Evolutionary conservation across 2,329 filamentous ascomycete genomes (phyloP).

Genomic region (Colletotrichum euphorbiae): DNA sequence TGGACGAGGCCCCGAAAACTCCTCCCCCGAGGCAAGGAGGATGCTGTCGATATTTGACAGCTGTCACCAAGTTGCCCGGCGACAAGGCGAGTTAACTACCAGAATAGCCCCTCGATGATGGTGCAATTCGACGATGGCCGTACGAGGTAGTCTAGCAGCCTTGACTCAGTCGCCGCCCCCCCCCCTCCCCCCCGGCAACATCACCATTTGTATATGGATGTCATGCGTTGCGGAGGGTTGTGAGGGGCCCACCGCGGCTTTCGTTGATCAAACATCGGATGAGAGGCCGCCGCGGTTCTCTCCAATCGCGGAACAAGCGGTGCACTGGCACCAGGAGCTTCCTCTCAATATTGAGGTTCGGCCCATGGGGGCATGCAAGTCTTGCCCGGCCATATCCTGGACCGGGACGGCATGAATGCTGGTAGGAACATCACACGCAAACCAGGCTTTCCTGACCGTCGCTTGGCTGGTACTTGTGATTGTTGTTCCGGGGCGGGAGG

Average conservation of each 20-base stretch:
- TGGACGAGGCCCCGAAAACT: constrained; percentile 3
- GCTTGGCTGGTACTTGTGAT: constrained; percentile 20
- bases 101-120: neutral
- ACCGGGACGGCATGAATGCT: constrained; percentile 29
- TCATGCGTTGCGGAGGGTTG: constrained; percentile 30
- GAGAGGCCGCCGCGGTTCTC: constrained; percentile 19
- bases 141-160: neutral
- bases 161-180: constrained; percentile 19
- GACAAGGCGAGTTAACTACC: constrained; percentile 4
- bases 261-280: constrained; percentile 25
- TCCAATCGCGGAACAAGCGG: constrained; percentile 34
- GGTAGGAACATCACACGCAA: constrained; percentile 24
- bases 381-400: constrained; percentile 10
- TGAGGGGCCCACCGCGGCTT: constrained; percentile 22
- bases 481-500: constrained; percentile 10
- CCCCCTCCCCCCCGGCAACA: constrained; percentile 12
- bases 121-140: constrained; percentile 21
- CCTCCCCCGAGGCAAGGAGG: constrained; percentile 29
- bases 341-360: constrained; percentile 21
- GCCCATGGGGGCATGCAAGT: constrained; percentile 6
- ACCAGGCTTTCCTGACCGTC: constrained; percentile 22
- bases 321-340: constrained; percentile 10
- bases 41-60: constrained; percentile 35
- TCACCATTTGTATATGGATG: constrained; percentile 15
- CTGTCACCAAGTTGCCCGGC: constrained; percentile 33